Base-by-base conservation (phyloP, 192 early-diverging fungal genomes). In the Jimgerdemannia lactiflua region DNA sequence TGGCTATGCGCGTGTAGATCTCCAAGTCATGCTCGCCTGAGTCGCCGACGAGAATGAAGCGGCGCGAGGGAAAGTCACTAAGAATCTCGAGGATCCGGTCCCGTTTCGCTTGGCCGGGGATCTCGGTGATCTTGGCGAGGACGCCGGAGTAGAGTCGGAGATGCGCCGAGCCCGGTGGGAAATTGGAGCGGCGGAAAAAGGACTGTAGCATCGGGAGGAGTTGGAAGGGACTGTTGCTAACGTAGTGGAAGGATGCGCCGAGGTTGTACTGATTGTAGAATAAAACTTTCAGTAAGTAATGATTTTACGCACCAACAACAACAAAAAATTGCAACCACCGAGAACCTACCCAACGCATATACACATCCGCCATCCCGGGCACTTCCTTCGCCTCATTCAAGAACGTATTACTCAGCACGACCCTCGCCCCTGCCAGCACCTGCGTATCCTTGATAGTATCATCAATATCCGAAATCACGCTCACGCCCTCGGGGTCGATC, bases 391-490 rank as follows among this genome's bases (percentile, higher is more conserved):
- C 54, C 19, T 92, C 88, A 4, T 87, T 80, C 63, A 94, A 88
- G 67, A 94, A 86, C 0, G 92, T 90, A 65, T 87, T 88, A 54
- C 81, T 76, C 40, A 93, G 72, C 11, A 91, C 88, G 10, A 89
- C 87, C 64, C 86, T 83, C 42, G 90, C 87, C n/a, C 94, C 94
- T 18, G 81, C 80, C 9, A 87, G 77, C 42, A 97, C 87, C 39
- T 91, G 86, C 0, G 95, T 94, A 9, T 93, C 86, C 77, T 96
- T 96, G 80, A 97, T 97, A 8, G 96, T 97, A 79, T 97, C 96
- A 79, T 97, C 96, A 71, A 97, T 92, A 73, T 93, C 92, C 3
- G 92, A 93, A 42, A 96, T 92, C 10, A 96, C 78, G 0, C 94
- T 95, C 8, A 94, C 77, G 11, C 96, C 95, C 4, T 71, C 75